Evolutionary conservation across 2,329 filamentous ascomycete genomes (phyloP), one percentile per base, ranked within the genome.

Genomic region (Alternaria rosae): DNA sequence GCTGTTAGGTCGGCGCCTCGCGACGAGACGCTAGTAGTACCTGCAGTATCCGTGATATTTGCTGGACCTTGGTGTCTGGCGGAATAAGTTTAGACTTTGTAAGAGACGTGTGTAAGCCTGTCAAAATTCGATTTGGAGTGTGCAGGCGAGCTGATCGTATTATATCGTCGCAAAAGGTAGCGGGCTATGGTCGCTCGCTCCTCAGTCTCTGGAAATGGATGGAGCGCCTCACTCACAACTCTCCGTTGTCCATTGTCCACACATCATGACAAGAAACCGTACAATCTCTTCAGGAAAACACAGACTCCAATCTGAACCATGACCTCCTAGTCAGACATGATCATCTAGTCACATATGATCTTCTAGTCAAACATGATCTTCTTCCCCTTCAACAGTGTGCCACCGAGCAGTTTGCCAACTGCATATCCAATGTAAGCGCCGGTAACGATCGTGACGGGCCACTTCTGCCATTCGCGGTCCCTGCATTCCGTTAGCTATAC

Each of bases 401-500:
- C 89, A 17, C 83, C 83, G 2, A 88, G 67, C 57, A 88, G 73
- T 75, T 91, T 90, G 1, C 93, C 93, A 12, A 92, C 68, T 1
- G 88, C 84, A 78, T 92, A 93, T 1, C 95, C 95, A 6, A 88
- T 80, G 79, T 97, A 98, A 17, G 91, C 85, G 3, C 95, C 95
- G 2, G 87, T 89, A 5, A 98, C 81, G 61, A 99, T 91, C 0
- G 95, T 99, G 50, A 98, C 90, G 0, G 95, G 95, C 92, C 94
- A 99, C 79, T 91, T 92, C 86, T 99, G 95, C 95, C 95, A 99
- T 71, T 97, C 93, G n/a, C 95, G 89, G 78, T 99, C 95, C 86
- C 85, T 86, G 66, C 5, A 35, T 10, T 20, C n/a, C 30, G n/a
- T 47, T 42, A 59, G 43, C 48, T 48, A 57, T 48, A 17, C 15